Base-by-base conservation (phyloP, 495 filamentous ascomycete genomes). In the Aspergillus kassunensis region DNA sequence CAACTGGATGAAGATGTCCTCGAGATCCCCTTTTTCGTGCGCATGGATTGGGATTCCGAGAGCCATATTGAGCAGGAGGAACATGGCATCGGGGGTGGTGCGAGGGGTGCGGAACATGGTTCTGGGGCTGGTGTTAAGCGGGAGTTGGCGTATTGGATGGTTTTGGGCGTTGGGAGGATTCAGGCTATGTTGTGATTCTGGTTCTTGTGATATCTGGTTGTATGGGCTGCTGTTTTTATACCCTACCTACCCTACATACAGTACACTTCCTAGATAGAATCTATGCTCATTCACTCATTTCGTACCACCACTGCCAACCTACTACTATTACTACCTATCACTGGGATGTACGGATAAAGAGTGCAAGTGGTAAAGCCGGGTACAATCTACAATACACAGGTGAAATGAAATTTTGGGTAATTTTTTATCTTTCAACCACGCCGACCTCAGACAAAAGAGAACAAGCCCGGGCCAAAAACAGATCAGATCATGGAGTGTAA, bases 141-240 rank as follows among this genome's bases (percentile, higher is more conserved):
- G 58, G 91, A 97, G 68, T 70, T 96, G 73, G 90, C 89, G 53
- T 97, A 95, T 77, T 97, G 93, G 92, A 86, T 86, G 77, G 92
- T 95, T 23, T 72, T 97, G 39, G 91, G 91, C 6, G 78, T 96
- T 36, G 93, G 93, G 24, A 84, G 83, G 63, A 89, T 97, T 35
- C 48, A 60, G 21, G 19, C 31, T 18, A n/a, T n/a, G n/a, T n/a
- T n/a, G n/a, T n/a, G n/a, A n/a, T n/a, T n/a, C n/a, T n/a, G n/a
- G n/a, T n/a, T n/a, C n/a, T n/a, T n/a, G n/a, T n/a, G 24, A 4
- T 35, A 18, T 43, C 23, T 49, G 34, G 15, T 37, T 30, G 24
- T 27, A n/a, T n/a, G n/a, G n/a, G n/a, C n/a, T n/a, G 24, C n/a
- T 33, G 41, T 20, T 35, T 44, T 19, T 31, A 15, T 29, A 25